These are phyloP conservation scores for Triticum dicoccoides DNA, from an alignment of 176 grass and related monocot species.

Conservation along the genomic window DNA sequence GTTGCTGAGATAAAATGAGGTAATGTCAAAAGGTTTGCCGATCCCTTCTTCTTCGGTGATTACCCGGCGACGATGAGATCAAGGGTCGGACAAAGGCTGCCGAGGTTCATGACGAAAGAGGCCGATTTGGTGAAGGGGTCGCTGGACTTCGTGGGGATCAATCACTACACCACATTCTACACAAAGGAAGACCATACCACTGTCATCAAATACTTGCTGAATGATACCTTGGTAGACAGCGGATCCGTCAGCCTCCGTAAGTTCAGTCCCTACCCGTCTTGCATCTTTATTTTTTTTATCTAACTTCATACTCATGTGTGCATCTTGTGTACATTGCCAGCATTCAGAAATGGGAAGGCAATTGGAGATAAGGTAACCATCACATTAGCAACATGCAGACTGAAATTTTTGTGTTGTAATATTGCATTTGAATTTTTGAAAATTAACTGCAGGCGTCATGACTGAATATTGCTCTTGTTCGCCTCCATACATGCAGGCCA, in stretches of 20 bases:
- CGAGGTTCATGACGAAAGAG: conserved; percentile 47
- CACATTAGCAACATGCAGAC: neutral
- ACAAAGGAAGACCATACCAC: conserved; percentile 41
- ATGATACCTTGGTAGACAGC: conserved; percentile 53
- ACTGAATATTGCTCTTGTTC: neutral
- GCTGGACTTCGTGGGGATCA: conserved; percentile 70
- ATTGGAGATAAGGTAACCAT: conserved; percentile 52
- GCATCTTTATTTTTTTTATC: neutral
- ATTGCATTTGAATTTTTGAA: neutral
- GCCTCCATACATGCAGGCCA: conserved; percentile 38
- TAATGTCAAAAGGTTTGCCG: conserved; percentile 52
- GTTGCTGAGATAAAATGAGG: neutral
- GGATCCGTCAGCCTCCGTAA: conserved; percentile 58
- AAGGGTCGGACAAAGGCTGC: conserved; percentile 52
- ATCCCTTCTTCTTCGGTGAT: conserved; percentile 76
- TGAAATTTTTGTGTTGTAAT: neutral
- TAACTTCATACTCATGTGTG: neutral
- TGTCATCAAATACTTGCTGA: conserved; percentile 41
- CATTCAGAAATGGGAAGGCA: conserved; percentile 45
- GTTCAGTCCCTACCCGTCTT: neutral
- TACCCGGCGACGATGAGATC: conserved; percentile 66
- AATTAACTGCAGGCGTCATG: neutral
- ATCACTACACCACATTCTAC: conserved; percentile 79
- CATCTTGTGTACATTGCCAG: conserved; percentile 13
- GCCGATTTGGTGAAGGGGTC: conserved; percentile 59